Conservation (phyloP, 2,329 filamentous ascomycete species). For the Coniella vitis region DNA sequence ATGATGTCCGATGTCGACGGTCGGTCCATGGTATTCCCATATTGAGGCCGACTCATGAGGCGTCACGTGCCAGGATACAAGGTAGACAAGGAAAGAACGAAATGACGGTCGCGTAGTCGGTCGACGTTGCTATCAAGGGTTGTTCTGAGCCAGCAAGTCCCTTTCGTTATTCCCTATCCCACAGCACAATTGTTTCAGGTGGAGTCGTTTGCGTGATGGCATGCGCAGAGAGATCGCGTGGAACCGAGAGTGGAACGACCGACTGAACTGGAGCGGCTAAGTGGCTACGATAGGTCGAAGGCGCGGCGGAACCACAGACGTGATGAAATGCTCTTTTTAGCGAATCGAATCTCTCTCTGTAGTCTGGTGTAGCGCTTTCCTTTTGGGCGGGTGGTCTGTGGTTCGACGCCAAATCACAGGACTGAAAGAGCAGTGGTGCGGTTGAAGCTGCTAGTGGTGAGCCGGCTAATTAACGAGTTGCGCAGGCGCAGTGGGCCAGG, state of each 20-base stretch:
- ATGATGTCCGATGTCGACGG: constrained; percentile 41
- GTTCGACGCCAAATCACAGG: no score
- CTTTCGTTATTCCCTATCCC: no score
- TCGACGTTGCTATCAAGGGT: background rate
- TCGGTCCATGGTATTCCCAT: constrained; percentile 48
- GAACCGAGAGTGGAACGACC: background rate
- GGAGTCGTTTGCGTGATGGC: background rate
- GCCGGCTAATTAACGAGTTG: no score
- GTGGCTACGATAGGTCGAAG: background rate
- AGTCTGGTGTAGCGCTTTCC: no score
- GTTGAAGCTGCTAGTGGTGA: no score
- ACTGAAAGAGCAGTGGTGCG: no score
- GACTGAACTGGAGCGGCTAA: background rate
- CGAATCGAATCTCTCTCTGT: no score
- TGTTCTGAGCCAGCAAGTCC: background rate
- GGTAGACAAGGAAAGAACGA: background rate
- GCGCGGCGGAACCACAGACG: no score
- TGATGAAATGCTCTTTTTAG: no score
- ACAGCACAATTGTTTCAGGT: background rate
- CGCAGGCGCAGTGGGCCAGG: background rate
- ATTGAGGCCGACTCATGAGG: constrained; percentile 49
- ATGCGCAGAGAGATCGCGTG: no score
- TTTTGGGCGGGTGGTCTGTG: no score
- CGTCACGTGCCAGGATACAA: constrained; percentile 20
- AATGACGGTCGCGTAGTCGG: no score